Percentiles rank a stretch among this genome's conserved stretches.
Conservation (phyloP, 331 rosid genomes). For the Quercus phellos region DNA sequence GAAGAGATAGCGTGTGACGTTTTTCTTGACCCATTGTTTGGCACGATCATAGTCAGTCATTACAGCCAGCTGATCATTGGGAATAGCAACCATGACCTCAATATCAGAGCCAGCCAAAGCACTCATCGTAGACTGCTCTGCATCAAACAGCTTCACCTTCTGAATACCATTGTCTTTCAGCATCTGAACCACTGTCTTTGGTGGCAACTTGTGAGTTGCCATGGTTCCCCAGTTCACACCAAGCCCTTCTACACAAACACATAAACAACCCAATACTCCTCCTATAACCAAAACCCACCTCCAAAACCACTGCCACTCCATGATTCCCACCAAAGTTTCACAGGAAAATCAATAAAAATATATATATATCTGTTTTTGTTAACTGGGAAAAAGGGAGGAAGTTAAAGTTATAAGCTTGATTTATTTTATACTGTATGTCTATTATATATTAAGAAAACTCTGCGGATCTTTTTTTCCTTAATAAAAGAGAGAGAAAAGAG, state of each 20-base stretch:
- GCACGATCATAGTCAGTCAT: conserved; percentile 64
- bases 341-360: background rate
- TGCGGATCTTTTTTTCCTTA: background rate
- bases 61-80: conserved; percentile 70
- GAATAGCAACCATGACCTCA: conserved; percentile 97
- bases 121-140: conserved; percentile 66
- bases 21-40: conserved; percentile 71
- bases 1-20: conserved; percentile 67
- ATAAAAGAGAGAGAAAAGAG: background rate
- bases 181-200: conserved; percentile 74
- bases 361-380: background rate
- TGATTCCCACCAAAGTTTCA: conserved; percentile 4
- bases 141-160: conserved; percentile 91
- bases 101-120: conserved; percentile 74
- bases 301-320: conserved; percentile 36
- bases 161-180: conserved; percentile 80
- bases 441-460: background rate
- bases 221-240: conserved; percentile 98
- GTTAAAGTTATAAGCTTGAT: background rate
- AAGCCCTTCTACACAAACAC: conserved; percentile 50
- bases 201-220: conserved; percentile 71
- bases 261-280: conserved; percentile 27
- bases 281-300: conserved; percentile 32
- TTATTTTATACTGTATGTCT: background rate
- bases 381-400: background rate